phyloP scores from a whole-genome alignment of 2,329 filamentous ascomycete species.

The Trichoderma hamatum region DNA sequence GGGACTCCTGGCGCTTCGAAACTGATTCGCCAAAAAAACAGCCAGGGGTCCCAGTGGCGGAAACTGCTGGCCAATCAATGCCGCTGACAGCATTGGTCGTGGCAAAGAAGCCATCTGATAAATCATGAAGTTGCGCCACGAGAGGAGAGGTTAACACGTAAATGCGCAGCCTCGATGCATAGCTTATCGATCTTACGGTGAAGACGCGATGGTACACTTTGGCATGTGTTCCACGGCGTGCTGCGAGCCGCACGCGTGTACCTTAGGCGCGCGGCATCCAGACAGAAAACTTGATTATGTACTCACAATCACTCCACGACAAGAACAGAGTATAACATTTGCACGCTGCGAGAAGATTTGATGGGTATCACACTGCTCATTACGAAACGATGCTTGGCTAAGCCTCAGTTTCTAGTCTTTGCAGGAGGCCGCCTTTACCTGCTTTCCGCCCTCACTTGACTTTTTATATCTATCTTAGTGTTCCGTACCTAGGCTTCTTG shows the following conservation, averaged over 20 bases:
- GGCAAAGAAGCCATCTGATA: slow-evolving; percentile 1
- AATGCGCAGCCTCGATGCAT: slow-evolving; percentile 4
- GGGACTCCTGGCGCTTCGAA: slow-evolving; percentile 20
- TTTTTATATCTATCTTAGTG: neutral
- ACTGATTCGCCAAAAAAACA: slow-evolving; percentile 1
- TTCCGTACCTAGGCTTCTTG: too few species aligned
- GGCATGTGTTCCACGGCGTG: neutral
- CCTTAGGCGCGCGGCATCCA: slow-evolving; percentile 23
- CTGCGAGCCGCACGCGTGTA: neutral
- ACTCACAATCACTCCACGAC: neutral
- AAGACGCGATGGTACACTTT: neutral
- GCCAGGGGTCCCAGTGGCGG: neutral
- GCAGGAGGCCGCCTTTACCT: neutral
- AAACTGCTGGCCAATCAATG: slow-evolving; percentile 17
- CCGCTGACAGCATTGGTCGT: slow-evolving; percentile 5
- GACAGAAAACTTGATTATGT: neutral
- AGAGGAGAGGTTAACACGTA: neutral
- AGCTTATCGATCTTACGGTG: neutral
- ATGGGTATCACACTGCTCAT: neutral
- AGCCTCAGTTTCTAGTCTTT: neutral
- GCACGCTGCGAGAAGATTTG: neutral
- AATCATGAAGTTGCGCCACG: slow-evolving; percentile 7
- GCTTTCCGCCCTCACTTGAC: neutral
- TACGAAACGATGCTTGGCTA: neutral
- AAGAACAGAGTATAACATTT: neutral